phyloP scores from a whole-genome alignment of 371 early-diverging fungal species.

The Zychaea mexicana region DNA sequence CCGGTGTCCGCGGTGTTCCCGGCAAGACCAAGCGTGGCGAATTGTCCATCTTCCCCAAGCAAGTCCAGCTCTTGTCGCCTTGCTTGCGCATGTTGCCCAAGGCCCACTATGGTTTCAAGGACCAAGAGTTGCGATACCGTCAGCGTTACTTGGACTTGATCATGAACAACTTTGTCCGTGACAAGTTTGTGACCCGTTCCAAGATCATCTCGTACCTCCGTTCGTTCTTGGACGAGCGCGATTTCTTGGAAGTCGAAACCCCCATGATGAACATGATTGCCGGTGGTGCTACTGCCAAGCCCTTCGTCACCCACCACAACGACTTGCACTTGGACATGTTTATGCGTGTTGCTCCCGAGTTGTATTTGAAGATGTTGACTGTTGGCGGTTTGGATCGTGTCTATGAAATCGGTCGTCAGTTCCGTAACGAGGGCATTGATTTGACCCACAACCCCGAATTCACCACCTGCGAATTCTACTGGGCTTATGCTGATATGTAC shows the following conservation, averaged over 20 bases:
- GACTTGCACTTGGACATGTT: constrained; percentile 98
- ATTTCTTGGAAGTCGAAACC: constrained; percentile 99
- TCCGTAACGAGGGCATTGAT: constrained; percentile 99
- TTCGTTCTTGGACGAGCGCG: constrained; percentile 90
- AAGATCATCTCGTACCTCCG: constrained; percentile 96
- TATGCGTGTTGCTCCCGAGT: constrained; percentile 99
- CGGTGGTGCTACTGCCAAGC: constrained; percentile 99
- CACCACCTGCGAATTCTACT: constrained; percentile 99
- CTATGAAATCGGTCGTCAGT: constrained; percentile 99
- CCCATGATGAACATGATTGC: constrained; percentile 99
- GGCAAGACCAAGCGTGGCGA: constrained; percentile 97
- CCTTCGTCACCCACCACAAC: constrained; percentile 99
- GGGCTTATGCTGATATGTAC: constrained; percentile 99
- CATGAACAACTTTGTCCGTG: constrained; percentile 95
- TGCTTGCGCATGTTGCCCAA: constrained; percentile 98
- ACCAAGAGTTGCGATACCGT: constrained; percentile 96
- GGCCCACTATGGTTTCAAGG: constrained; percentile 96
- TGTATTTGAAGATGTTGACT: constrained; percentile 96
- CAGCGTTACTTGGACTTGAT: constrained; percentile 99
- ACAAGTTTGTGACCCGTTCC: constrained; percentile 92
- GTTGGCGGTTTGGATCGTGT: constrained; percentile 99
- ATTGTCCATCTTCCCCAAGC: constrained; percentile 93
- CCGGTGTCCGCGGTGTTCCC: constrained; percentile 94
- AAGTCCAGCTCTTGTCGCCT: constrained; percentile 89
- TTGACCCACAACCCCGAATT: constrained; percentile 99